Percentiles rank a stretch among this genome's conserved stretches.
Evolutionary conservation across 2,329 filamentous ascomycete species (phyloP).

Genomic region (Beauveria medogensis): DNA sequence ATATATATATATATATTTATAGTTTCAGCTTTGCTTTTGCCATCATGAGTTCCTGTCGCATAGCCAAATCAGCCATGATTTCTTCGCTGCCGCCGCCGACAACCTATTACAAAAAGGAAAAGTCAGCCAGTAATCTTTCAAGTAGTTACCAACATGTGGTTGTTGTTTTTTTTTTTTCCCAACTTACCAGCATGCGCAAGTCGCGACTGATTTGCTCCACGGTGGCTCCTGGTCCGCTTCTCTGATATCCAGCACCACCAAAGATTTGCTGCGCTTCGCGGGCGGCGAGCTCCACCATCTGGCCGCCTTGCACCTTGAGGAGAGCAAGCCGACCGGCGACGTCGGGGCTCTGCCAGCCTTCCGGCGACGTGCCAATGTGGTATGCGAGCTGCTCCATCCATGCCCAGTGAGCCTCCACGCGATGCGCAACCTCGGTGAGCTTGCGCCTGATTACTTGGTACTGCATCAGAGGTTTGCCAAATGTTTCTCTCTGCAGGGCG

Average conservation of each 20-base stretch:
- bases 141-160: too few species aligned
- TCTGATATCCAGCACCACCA: constrained; percentile 44
- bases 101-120: constrained; percentile 28
- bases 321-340: constrained; percentile 24
- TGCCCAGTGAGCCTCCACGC: constrained; percentile 53
- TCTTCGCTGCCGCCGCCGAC: constrained; percentile 48
- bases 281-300: constrained; percentile 40
- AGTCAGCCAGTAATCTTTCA: neutral
- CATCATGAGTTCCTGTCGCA: constrained; percentile 35
- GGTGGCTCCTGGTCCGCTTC: constrained; percentile 36
- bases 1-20: too few species aligned
- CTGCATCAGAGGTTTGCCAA: constrained; percentile 48
- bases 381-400: constrained; percentile 55
- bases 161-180: too few species aligned
- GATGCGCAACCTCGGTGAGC: constrained; percentile 48
- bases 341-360: constrained; percentile 24
- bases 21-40: constrained; percentile 17
- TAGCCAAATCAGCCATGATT: constrained; percentile 42
- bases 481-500: constrained; percentile 45
- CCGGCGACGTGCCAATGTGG: constrained; percentile 32
- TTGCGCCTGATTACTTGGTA: constrained; percentile 54
- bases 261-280: constrained; percentile 47
- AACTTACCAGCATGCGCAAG: constrained; percentile 29
- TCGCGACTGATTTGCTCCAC: constrained; percentile 48
- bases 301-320: constrained; percentile 40